Base-by-base conservation (phyloP, 148 eudicot genomes). In the Fagopyrum homotropicum region DNA sequence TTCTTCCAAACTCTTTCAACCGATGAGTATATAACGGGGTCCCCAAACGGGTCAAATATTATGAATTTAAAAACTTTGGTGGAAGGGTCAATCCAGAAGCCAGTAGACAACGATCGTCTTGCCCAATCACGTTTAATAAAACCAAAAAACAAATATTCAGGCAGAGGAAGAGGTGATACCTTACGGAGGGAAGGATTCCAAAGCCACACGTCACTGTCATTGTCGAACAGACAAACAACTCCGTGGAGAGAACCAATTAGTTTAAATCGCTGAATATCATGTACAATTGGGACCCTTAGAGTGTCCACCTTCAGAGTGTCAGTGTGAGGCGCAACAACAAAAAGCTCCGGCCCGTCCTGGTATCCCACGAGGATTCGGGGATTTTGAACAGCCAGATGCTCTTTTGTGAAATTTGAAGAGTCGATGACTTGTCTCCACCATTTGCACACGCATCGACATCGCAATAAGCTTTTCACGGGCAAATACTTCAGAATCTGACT, bases 381-480 rank as follows among this genome's bases (percentile, higher is more conserved):
- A 16, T 64, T 64, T 64, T 64, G 46, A 16, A 64, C 4, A n/a
- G 45, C 10, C n/a, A 63, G 69, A 6, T 63, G 69, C 0, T 63
- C 45, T 30, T 35, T 44, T 0, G 4, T 10, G 8, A 64, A 64
- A 0, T 44, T 30, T 35, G 45, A 45, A 11, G 69, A 64, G 69
- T 64, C 69, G 69, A 64, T 64, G 69, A 64, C 45, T 14, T 64
- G 6, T 16, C 40, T 64, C 69, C 69, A 64, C 1, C 69, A 9
- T 30, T 64, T 35, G 69, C 69, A 64, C 45, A 64, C 45, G 69
- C 69, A 22, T 64, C 69, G 69, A 12, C 12, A 30, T 4, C 69
- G 45, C 8, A 64, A 9, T 6, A 64, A 64, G 45, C 45, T 30
- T 64, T 64, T 64, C 45, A 64, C 69, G 40, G 69, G 45, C 45